Evolutionary conservation across 2,329 filamentous ascomycete species (phyloP).

Genomic region (Beauveria medogensis): DNA sequence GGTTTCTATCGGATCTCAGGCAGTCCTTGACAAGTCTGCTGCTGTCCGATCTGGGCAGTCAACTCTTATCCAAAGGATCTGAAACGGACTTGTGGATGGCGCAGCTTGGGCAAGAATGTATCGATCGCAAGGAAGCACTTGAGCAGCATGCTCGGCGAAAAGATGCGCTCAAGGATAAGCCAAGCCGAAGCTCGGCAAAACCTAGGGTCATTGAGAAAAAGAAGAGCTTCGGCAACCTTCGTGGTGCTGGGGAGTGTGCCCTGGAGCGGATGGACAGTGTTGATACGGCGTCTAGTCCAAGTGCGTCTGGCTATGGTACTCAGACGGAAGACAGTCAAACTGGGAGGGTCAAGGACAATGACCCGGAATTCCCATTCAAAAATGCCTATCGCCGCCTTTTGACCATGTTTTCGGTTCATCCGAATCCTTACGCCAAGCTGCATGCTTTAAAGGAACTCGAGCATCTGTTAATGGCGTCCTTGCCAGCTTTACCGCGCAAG

Average conservation of each 20-base stretch:
- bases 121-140: slow-evolving; percentile 51
- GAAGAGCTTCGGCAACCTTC: slow-evolving; percentile 59
- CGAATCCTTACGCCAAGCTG: slow-evolving; percentile 81
- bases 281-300: slow-evolving; percentile 17
- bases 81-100: slow-evolving; percentile 89
- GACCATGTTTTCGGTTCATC: slow-evolving; percentile 79
- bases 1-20: slow-evolving; percentile 70
- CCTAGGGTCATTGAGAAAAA: slow-evolving; percentile 53
- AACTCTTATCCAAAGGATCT: slow-evolving; percentile 79
- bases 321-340: slow-evolving; percentile 4
- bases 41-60: slow-evolving; percentile 79
- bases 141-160: slow-evolving; percentile 38
- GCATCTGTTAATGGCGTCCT: slow-evolving; percentile 68
- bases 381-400: slow-evolving; percentile 73
- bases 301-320: not conserved
- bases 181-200: slow-evolving; percentile 36
- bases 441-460: slow-evolving; percentile 76
- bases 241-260: slow-evolving; percentile 37
- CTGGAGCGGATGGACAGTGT: slow-evolving; percentile 25
- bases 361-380: slow-evolving; percentile 65
- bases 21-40: slow-evolving; percentile 77
- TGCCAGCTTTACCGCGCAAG: slow-evolving; percentile 33
- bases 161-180: slow-evolving; percentile 31
- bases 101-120: slow-evolving; percentile 57
- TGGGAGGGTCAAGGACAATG: not conserved